Base-by-base conservation (phyloP, 306 rosid species). In the Mucuna pruriens region DNA sequence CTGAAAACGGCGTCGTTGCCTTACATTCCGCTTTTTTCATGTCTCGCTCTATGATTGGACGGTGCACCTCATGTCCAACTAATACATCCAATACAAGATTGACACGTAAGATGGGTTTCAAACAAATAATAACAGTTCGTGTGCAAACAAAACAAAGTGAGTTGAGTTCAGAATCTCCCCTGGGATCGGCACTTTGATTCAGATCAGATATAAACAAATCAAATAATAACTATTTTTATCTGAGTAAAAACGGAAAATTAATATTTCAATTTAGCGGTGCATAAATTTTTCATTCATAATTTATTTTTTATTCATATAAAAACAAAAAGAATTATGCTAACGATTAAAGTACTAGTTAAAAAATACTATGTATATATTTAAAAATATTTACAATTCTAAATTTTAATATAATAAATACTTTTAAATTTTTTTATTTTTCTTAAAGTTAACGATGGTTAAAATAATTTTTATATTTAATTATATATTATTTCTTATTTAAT, bases 1-100 rank as follows among this genome's bases (percentile, higher is more conserved):
- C 77, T 45, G 0, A 22, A 79, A 84, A 74, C 84, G 87, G 23
- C 8, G 84, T 79, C 87, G 87, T 84, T 46, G 7, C 3, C 10
- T 1, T 6, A 17, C 2, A 17, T 26, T 31, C 7, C 5, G 0
- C 3, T 0, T 31, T 73, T 19, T 22, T 2, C 25, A 77, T 42
- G 7, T 69, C 82, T 17, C 78, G 12, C 6, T 7, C 5, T 55
- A 1, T 65, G 60, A 88, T 83, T 88, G 88, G 86, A 58, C 0
- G 0, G 0, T 66, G 23, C 75, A 81, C 34, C 58, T 52, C 75
- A 54, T 33, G 0, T 66, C 19, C 75, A 81, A 34, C 58, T 52
- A 71, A 54, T 33, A 34, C 0, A 1, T 20, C 87, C 89, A 85
- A 78, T 75, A 4, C 6, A 3, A 23, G 46, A 0, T 0, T 1